Conservation (phyloP, 2,329 filamentous ascomycete species). For the Nemania diffusa region DNA sequence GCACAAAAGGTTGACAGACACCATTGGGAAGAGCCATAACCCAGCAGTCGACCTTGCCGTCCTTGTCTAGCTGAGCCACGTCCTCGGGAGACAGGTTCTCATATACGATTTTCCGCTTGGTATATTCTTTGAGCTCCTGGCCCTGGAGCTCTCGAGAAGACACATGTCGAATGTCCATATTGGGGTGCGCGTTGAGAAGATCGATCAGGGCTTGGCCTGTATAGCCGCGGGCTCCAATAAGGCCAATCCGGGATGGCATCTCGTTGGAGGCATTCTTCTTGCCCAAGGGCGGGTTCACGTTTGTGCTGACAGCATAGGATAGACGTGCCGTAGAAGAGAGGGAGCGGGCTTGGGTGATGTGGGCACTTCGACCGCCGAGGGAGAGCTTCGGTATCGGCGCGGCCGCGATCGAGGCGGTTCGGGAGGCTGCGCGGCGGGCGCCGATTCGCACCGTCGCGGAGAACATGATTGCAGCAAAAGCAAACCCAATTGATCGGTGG, state of each 20-base stretch:
- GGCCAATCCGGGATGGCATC: constrained; percentile 25
- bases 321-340: no score
- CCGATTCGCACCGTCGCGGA: no score
- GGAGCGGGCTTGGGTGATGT: no score
- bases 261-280: constrained; percentile 39
- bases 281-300: constrained; percentile 34
- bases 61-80: constrained; percentile 83
- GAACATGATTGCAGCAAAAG: no score
- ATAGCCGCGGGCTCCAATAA: constrained; percentile 67
- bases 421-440: no score
- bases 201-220: constrained; percentile 91
- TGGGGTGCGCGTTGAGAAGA: constrained; percentile 86
- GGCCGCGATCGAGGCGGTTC: no score
- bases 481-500: no score
- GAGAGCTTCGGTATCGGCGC: no score
- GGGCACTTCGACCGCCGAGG: no score
- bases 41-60: constrained; percentile 92
- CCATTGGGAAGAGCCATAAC: constrained; percentile 97
- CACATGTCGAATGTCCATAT: constrained; percentile 90
- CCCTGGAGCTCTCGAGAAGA: constrained; percentile 93
- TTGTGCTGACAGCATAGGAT: no score
- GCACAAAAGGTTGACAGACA: constrained; percentile 92
- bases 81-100: constrained; percentile 91
- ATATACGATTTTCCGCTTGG: constrained; percentile 90
- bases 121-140: constrained; percentile 87